phyloP scores from a whole-genome alignment of 176 grass and related monocot species.

The Rhipidocladum racemiflorum region DNA sequence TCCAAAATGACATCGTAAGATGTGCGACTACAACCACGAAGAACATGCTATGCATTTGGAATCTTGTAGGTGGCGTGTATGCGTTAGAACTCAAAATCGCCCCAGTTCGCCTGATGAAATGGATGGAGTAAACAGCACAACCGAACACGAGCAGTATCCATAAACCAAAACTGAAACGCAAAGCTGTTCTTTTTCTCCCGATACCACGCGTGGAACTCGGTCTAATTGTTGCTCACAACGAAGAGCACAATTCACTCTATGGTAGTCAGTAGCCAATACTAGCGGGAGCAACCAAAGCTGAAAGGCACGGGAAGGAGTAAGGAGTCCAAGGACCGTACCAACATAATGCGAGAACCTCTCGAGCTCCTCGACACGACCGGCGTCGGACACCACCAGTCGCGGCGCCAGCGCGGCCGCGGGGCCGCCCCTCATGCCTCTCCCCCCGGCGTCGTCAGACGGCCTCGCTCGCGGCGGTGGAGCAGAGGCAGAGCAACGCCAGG shows the following conservation, averaged over 20 bases:
- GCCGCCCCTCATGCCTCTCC: constrained; percentile 38
- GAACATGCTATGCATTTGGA: constrained; percentile 35
- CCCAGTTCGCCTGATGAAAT: neutral
- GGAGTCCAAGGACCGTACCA: constrained; percentile 47
- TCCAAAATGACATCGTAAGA: constrained; percentile 10
- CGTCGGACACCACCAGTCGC: constrained; percentile 41
- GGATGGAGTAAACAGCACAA: neutral
- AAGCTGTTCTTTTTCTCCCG: neutral
- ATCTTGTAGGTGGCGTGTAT: constrained; percentile 1
- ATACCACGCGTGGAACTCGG: neutral
- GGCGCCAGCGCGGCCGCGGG: constrained; percentile 35
- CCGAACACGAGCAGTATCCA: neutral
- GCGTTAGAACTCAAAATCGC: neutral
- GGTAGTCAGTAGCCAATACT: neutral
- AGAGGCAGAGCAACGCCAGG: neutral
- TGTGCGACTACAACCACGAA: neutral
- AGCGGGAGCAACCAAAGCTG: neutral
- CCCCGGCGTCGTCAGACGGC: constrained; percentile 5
- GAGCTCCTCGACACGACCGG: constrained; percentile 63
- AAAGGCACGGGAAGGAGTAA: neutral
- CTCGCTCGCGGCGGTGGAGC: neutral
- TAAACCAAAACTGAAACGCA: neutral
- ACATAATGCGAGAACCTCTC: constrained; percentile 84
- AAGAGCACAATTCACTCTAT: too few relatives aligned
- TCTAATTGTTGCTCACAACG: neutral